A percentile compares a stretch with the other conserved stretches of the same genome.
Conservation (phyloP, 148 eudicot species). For the Polygonum aviculare region DNA sequence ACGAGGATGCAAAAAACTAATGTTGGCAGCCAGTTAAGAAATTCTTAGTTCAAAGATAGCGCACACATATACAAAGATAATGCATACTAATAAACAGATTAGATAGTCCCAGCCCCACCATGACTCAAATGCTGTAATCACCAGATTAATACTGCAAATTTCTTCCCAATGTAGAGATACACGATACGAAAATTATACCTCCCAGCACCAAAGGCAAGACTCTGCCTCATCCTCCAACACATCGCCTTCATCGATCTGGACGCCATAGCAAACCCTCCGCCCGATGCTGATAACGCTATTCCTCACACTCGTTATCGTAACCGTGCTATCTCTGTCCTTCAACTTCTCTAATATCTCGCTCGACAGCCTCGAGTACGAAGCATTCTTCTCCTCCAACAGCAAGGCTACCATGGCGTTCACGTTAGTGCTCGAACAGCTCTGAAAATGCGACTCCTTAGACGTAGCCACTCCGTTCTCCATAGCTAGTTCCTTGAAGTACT, state of each 20-base stretch:
- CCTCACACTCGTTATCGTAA: slow-evolving; percentile 57
- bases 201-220: slow-evolving; percentile 89
- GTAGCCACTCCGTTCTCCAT: slow-evolving; percentile 18
- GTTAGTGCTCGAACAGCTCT: slow-evolving; percentile 11
- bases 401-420: slow-evolving; percentile 45
- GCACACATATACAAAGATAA: background rate
- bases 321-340: slow-evolving; percentile 32
- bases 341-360: slow-evolving; percentile 40
- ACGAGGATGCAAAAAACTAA: too few species aligned
- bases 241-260: slow-evolving; percentile 51
- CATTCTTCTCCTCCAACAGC: slow-evolving; percentile 67
- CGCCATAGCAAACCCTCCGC: slow-evolving; percentile 64
- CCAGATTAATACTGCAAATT: background rate
- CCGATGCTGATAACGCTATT: slow-evolving; percentile 56
- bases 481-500: slow-evolving; percentile 38
- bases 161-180: background rate
- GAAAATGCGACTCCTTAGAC: slow-evolving; percentile 5
- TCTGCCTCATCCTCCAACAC: slow-evolving; percentile 71
- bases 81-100: background rate
- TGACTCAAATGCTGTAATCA: background rate
- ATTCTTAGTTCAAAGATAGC: background rate
- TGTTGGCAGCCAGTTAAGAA: background rate
- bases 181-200: slow-evolving; percentile 33
- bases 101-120: background rate
- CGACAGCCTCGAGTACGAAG: slow-evolving; percentile 47